These are phyloP conservation scores for Solanum etuberosum DNA, from an alignment of 257 asterid genomes.

Conservation along the genomic window DNA sequence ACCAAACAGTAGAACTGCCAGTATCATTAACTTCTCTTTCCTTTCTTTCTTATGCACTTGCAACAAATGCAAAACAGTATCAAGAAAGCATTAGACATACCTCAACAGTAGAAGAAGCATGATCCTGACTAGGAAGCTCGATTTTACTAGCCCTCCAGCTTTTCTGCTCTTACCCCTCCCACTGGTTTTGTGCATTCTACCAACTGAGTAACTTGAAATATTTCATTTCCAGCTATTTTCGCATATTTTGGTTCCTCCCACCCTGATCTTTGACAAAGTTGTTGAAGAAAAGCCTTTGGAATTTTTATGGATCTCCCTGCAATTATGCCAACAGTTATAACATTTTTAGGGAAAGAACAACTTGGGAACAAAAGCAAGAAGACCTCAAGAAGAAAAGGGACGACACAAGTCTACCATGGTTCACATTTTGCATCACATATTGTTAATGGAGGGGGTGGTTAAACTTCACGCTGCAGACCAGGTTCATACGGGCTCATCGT, in stretches of 20 bases:
- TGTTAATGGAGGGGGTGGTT: background rate
- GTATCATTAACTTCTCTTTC: background rate
- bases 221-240: constrained; percentile 39
- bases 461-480: background rate
- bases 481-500: background rate
- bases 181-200: constrained; percentile 75
- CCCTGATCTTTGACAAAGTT: constrained; percentile 86
- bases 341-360: background rate
- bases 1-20: background rate
- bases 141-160: constrained; percentile 82
- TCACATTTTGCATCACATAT: background rate
- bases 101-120: constrained; percentile 47
- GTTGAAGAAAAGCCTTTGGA: constrained; percentile 97
- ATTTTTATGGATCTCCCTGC: constrained; percentile 78
- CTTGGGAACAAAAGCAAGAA: constrained; percentile 5
- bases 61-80: background rate
- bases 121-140: constrained; percentile 61
- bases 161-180: constrained; percentile 98
- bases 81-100: constrained; percentile 20
- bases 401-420: background rate
- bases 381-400: background rate
- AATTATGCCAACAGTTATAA: constrained; percentile 7
- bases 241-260: constrained; percentile 95
- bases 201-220: constrained; percentile 50
- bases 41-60: background rate